These are phyloP conservation scores for Nigrospora osmanthi DNA, from an alignment of 2,329 filamentous ascomycete species.

Conservation along the genomic window DNA sequence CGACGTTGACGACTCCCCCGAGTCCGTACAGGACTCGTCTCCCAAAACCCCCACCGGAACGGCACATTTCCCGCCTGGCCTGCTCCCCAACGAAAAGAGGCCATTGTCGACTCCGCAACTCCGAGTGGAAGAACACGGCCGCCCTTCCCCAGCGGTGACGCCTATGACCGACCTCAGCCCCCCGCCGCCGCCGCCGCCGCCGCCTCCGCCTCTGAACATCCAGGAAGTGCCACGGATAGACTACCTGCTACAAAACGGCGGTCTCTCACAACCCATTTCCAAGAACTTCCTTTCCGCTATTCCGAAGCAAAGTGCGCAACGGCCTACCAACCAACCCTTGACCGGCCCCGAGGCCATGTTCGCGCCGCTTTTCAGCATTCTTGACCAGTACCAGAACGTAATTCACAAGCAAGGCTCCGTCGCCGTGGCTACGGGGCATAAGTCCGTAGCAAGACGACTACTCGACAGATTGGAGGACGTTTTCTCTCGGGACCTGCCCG, in stretches of 20 bases:
- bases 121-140: conserved; percentile 28
- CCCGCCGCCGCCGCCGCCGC: conserved; percentile 55
- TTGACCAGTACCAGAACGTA: conserved; percentile 81
- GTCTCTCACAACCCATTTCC: conserved; percentile 63
- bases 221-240: conserved; percentile 77
- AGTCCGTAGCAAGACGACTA: conserved; percentile 83
- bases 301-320: conserved; percentile 47
- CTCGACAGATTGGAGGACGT: conserved; percentile 89
- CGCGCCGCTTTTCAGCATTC: conserved; percentile 69
- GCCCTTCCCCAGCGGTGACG: conserved; percentile 29
- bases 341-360: conserved; percentile 68
- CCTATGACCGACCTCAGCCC: conserved; percentile 34
- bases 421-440: conserved; percentile 90
- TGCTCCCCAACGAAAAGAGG: conserved; percentile 32
- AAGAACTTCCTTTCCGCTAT: conserved; percentile 63
- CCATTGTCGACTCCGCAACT: conserved; percentile 23
- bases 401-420: conserved; percentile 79
- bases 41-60: conserved; percentile 53
- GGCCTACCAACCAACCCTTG: conserved; percentile 56
- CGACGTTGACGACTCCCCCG: conserved; percentile 42
- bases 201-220: conserved; percentile 65
- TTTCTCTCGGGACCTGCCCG: conserved; percentile 85
- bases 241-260: conserved; percentile 85
- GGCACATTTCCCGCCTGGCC: conserved; percentile 39
- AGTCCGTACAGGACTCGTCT: conserved; percentile 44